Base-by-base conservation (phyloP, 2,329 filamentous ascomycete species). In the Calycina marina region DNA sequence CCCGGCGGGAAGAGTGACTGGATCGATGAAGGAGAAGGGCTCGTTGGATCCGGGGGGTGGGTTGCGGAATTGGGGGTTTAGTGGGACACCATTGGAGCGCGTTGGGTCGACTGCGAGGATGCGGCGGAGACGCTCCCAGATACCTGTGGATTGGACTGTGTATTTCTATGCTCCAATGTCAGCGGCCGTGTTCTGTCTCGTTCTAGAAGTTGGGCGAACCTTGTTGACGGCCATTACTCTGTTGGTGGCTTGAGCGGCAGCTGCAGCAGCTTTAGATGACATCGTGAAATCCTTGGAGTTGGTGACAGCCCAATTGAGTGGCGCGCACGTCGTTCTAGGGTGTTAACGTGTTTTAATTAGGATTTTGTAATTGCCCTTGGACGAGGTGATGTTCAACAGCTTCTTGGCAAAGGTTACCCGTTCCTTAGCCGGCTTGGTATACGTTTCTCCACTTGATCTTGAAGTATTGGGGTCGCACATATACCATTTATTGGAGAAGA, bases 61-160 rank as follows among this genome's bases (percentile, higher is more conserved):
- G 60, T 82, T 78, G 48, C 90, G 86, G 70, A 72, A 94, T 63
- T 86, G 77, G 25, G 85, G 76, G 69, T 96, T 96, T 50, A 98
- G 64, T 28, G 90, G 90, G 13, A 98, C 65, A 57, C 90, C 90
- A 50, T 79, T 85, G 45, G 86, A 94, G 44, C 90, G 86, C 52
- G 82, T 74, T 20, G 85, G 71, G 56, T 93, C 88, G 51, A 98
- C 63, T 45, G 84, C 73, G 45, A 94, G 59, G 47, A 77, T 55
- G 46, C 75, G 72, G 56, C 86, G 85, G 56, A 98, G 62, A 35
- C 63, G 63, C 53, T 88, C 85, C 81, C 84, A 96, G 58, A 96
- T 63, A 25, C 90, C 90, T 24, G 68, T 72, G 31, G 88, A 90
- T 55, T 93, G 82, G 42, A 96, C 65, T 20, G 86, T 93, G 63